Evolutionary conservation across 306 rosid genomes (phyloP), one percentile per base, ranked within the genome.

Genomic region (Gastrolobium bilobum): DNA sequence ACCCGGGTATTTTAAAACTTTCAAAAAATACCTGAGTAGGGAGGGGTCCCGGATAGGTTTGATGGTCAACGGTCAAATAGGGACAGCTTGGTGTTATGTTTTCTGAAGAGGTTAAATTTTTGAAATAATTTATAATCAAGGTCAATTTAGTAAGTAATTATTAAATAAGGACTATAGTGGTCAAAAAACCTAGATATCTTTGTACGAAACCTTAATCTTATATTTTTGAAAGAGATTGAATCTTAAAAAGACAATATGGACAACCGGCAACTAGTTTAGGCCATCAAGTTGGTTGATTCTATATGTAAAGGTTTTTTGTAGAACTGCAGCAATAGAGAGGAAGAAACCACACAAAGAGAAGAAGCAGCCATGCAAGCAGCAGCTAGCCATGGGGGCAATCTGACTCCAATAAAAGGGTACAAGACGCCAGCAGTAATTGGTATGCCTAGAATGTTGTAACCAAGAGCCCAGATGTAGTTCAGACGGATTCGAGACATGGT

Each of bases 351-450:
- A 43, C 99, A 91, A 3, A 92, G 76, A 71, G 99, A 94, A 9
- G 99, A 94, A 56, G 99, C 99, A 80, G 97, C 97, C 99, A 94
- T 94, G 89, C 99, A 94, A 68, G 97, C 99, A 77, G 97, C 97
- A 0, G 99, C 97, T 48, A 94, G 95, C 99, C 99, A 94, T 13
- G 99, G 97, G 9, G 97, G 98, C 83, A 94, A 81, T 56, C 97
- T 85, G 88, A 94, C 85, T 78, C 97, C 94, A 0, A 72, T 75
- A 72, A 89, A 87, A 0, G 99, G 99, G 85, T 88, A 94, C 71
- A 94, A 81, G 74, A 91, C 84, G 60, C 99, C 99, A 1, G 97
- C 99, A 10, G 99, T 97, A 33, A 94, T 76, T 51, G 99, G 97
- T 95, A 94, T 84, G 71, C 99, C 92, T 3, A 95, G 87, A 78